Conservation (phyloP, 192 early-diverging fungal species). For the Podila epicladia region DNA sequence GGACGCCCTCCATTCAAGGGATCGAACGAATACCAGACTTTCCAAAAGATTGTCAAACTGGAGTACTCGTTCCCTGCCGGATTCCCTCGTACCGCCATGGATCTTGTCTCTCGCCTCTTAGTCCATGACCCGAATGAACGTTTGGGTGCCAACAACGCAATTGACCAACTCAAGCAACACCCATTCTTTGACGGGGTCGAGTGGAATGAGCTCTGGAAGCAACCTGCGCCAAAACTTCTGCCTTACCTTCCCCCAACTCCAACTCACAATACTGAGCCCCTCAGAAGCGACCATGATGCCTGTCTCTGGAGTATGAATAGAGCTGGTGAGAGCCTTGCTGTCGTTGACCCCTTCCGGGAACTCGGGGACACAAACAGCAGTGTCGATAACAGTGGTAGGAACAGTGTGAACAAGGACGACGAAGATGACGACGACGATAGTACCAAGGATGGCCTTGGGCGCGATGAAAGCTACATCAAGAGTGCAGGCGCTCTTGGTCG, state of each 20-base stretch:
- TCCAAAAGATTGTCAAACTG: constrained; percentile 92
- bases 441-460: constrained; percentile 3
- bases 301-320: constrained; percentile 29
- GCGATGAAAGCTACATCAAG: background rate
- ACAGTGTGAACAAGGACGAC: constrained; percentile 26
- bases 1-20: constrained; percentile 96
- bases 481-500: constrained; percentile 11
- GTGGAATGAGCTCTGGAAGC: constrained; percentile 69
- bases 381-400: constrained; percentile 33
- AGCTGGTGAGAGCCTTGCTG: constrained; percentile 32
- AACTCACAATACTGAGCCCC: constrained; percentile 36
- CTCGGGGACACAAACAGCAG: constrained; percentile 17
- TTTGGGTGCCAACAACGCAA: constrained; percentile 65
- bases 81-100: constrained; percentile 73
- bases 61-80: constrained; percentile 86
- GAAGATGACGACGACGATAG: constrained; percentile 13
- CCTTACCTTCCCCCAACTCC: constrained; percentile 51
- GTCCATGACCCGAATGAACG: constrained; percentile 69
- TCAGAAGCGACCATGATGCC: constrained; percentile 35
- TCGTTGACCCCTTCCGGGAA: constrained; percentile 51
- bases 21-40: constrained; percentile 95
- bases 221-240: constrained; percentile 61
- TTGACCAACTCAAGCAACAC: constrained; percentile 76
- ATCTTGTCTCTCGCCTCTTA: constrained; percentile 83
- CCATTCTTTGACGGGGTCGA: constrained; percentile 85